Evolutionary conservation across 176 grass and related monocot species (phyloP).

Genomic region (Thinopyrum elongatum): DNA sequence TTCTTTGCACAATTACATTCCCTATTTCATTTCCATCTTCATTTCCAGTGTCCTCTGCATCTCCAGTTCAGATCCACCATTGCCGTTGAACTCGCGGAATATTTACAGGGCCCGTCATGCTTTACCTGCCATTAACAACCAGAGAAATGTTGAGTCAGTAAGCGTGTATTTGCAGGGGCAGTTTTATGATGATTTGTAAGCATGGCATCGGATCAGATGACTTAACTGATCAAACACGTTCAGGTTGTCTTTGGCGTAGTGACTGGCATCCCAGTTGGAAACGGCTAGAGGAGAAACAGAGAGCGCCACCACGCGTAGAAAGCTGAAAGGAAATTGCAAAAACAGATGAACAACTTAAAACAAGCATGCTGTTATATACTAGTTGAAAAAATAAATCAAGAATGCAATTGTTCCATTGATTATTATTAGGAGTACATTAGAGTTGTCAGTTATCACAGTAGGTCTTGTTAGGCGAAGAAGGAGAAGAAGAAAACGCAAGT

Average conservation of each 20-base stretch:
- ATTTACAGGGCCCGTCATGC: background rate
- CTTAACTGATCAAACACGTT: constrained; percentile 21
- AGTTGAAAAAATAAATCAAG: background rate
- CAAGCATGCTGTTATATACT: background rate
- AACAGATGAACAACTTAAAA: background rate
- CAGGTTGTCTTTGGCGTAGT: background rate
- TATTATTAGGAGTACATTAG: constrained; percentile 3
- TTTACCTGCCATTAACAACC: constrained; percentile 5
- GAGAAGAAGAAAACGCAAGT: constrained; percentile 50
- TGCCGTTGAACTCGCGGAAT: background rate
- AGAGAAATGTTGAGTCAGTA: background rate
- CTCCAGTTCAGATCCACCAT: background rate
- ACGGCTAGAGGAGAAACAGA: constrained; percentile 67
- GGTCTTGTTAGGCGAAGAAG: constrained; percentile 31
- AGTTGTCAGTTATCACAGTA: background rate
- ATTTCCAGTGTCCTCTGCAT: background rate
- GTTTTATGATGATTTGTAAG: background rate
- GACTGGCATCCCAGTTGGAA: background rate
- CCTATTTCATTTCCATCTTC: background rate
- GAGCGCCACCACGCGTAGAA: constrained; percentile 96
- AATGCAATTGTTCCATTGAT: background rate
- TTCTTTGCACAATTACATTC: background rate
- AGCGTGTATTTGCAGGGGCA: background rate
- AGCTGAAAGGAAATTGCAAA: constrained; percentile 48
- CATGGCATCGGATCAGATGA: background rate